Conservation (phyloP, 768 basidiomycete species). For the Leucosporidium scottii region DNA sequence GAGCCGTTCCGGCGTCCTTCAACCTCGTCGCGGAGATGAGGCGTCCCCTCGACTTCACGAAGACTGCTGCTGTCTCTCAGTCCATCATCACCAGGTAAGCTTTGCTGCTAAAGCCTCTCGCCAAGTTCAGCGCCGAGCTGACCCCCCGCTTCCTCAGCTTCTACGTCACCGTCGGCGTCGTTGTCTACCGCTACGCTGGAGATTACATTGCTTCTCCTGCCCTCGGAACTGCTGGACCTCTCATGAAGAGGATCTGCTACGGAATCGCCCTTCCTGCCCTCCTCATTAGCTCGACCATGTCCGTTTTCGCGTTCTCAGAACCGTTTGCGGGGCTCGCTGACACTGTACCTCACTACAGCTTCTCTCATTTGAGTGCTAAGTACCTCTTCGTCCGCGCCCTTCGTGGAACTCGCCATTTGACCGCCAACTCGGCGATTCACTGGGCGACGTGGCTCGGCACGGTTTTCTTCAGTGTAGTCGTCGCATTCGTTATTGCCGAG, state of each 20-base stretch:
- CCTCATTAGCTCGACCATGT: slow-evolving; percentile 6
- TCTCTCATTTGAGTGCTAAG: slow-evolving; percentile 28
- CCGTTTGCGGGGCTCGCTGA: slow-evolving; percentile 26
- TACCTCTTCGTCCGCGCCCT: slow-evolving; percentile 36
- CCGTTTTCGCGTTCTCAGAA: background rate
- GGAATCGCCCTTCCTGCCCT: slow-evolving; percentile 34
- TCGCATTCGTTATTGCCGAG: slow-evolving; percentile 30
- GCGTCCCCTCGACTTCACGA: slow-evolving; percentile 40
- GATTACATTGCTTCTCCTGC: slow-evolving; percentile 39
- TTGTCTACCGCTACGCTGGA: slow-evolving; percentile 39
- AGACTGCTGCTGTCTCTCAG: slow-evolving; percentile 37
- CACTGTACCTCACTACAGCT: background rate
- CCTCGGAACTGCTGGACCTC: slow-evolving; percentile 38
- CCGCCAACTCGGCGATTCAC: slow-evolving; percentile 27
- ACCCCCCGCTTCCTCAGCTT: background rate
- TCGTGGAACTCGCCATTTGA: slow-evolving; percentile 32
- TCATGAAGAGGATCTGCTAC: slow-evolving; percentile 35
- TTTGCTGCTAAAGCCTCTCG: background rate
- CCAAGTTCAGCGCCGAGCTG: too few species aligned
- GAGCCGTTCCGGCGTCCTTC: slow-evolving; percentile 13
- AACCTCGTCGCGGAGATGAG: slow-evolving; percentile 42
- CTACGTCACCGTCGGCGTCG: slow-evolving; percentile 36
- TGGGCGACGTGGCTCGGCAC: slow-evolving; percentile 33
- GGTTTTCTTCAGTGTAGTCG: slow-evolving; percentile 15
- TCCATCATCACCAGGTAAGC: slow-evolving; percentile 31